Evolutionary conservation across 2,329 filamentous ascomycete species (phyloP).

Genomic region (Chrysoporthe puriensis): DNA sequence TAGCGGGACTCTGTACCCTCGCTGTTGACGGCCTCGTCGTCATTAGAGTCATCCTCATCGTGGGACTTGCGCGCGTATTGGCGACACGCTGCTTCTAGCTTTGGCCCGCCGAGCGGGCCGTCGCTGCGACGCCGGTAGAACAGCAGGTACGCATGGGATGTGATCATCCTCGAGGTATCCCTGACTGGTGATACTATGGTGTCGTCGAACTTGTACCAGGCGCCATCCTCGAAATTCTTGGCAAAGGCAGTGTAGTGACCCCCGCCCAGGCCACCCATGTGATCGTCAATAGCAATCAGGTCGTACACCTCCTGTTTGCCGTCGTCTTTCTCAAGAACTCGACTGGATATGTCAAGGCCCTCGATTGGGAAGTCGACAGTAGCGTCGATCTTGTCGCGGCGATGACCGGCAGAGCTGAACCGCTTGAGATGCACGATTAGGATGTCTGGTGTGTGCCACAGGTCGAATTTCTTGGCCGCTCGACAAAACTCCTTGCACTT

Average conservation of each 20-base stretch:
- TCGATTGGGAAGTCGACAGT: conserved; percentile 90
- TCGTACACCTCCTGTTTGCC: conserved; percentile 88
- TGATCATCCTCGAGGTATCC: conserved; percentile 67
- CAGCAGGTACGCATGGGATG: conserved; percentile 82
- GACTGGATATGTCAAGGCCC: conserved; percentile 77
- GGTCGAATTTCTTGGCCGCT: conserved; percentile 93
- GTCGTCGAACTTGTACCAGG: conserved; percentile 98
- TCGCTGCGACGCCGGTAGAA: conserved; percentile 91
- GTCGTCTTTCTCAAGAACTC: conserved; percentile 78
- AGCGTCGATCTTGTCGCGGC: conserved; percentile 89
- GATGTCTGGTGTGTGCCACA: conserved; percentile 97
- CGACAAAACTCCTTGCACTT: conserved; percentile 91
- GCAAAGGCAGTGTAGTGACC: conserved; percentile 96
- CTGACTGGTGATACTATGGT: conserved; percentile 68
- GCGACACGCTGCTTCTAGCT: conserved; percentile 70
- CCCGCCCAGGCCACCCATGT: conserved; percentile 89
- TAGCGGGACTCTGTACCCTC: conserved; percentile 27
- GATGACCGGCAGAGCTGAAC: conserved; percentile 82
- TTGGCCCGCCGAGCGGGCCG: conserved; percentile 76
- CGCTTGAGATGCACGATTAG: conserved; percentile 94
- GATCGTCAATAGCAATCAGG: conserved; percentile 93
- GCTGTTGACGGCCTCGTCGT: conserved; percentile 25
- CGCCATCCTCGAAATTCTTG: conserved; percentile 84
- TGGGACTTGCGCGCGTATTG: conserved; percentile 11
- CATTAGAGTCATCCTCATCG: conserved; percentile 17